Base-by-base conservation (phyloP, 2,329 filamentous ascomycete species). In the Fusarium palustre region DNA sequence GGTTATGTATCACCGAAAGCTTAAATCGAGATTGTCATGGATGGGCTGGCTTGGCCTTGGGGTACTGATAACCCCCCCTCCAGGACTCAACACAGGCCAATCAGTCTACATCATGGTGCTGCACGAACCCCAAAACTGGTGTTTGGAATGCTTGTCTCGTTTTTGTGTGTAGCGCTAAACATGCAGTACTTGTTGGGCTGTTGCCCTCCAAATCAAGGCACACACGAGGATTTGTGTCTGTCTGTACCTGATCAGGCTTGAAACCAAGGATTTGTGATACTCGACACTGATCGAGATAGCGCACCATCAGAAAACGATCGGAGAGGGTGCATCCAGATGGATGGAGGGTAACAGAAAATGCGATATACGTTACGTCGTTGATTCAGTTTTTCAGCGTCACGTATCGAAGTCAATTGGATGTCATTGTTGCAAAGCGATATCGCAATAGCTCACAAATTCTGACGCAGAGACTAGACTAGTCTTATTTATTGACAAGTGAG, bases 11-110 rank as follows among this genome's bases (percentile, higher is more conserved):
- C 31, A 66, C 47, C 31, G 25, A 66, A 60, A 66, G 47, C 61
- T 66, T 66, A 65, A 59, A 65, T 66, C 61, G 31, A 60, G 61
- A 65, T 60, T 55, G 58, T 38, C 33, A 43, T 39, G 36, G 42
- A 54, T 54, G 6, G 8, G 6, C 18, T 45, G 3, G 28, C 28
- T 49, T 41, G 38, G 53, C 52, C 31, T 31, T 12, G 39, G 47
- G 55, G 59, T 43, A 64, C 22, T 49, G 41, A 60, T 54, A 60
- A 55, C 46, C 55, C 62, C 59, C 64, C 61, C 63, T 42, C 36
- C 53, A 34, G 25, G 36, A 20, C 34, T 25, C 12, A 13, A 12
- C n/a, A 10, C 2, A 54, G 25, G 15, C 62, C 55, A 66, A 66
- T 66, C 54, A 66, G 47, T 33, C 62, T 65, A 66, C 47, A 66